Evolutionary conservation across 169 alveolate species (phyloP).

Genomic region (Plasmodium gaboni): DNA sequence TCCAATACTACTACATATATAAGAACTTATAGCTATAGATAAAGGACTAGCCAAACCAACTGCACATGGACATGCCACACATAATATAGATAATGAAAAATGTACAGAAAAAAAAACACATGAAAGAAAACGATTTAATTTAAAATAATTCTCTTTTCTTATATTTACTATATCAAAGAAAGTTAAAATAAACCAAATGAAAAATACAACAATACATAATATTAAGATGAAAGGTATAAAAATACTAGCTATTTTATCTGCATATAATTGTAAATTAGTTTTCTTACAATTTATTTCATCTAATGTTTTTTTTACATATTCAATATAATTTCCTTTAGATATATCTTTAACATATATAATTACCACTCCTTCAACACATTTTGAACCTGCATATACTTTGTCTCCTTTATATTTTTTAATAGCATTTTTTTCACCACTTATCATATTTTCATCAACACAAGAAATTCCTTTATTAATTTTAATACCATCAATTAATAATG

Average conservation of each 20-base stretch:
- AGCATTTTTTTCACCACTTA: slow-evolving; percentile 63
- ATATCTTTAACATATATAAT: slow-evolving; percentile 37
- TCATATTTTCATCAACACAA: slow-evolving; percentile 68
- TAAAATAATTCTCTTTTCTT: slow-evolving; percentile 31
- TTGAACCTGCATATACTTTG: slow-evolving; percentile 75
- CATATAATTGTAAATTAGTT: slow-evolving; percentile 74
- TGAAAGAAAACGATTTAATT: slow-evolving; percentile 37
- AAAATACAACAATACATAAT: slow-evolving; percentile 65
- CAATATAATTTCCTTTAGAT: slow-evolving; percentile 66
- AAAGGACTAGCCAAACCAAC: slow-evolving; percentile 74
- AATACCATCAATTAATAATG: slow-evolving; percentile 68
- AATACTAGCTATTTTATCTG: slow-evolving; percentile 68
- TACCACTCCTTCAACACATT: slow-evolving; percentile 52
- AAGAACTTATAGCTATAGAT: slow-evolving; percentile 69
- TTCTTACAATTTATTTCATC: slow-evolving; percentile 62
- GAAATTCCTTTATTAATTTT: slow-evolving; percentile 59
- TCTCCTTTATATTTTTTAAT: slow-evolving; percentile 71
- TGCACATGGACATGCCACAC: slow-evolving; percentile 78
- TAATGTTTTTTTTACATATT: slow-evolving; percentile 58
- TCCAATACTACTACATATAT: slow-evolving; percentile 68
- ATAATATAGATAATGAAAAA: slow-evolving; percentile 70
- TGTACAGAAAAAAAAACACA: slow-evolving; percentile 66
- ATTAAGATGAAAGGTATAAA: slow-evolving; percentile 49
- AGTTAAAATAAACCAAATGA: slow-evolving; percentile 57
- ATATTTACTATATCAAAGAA: slow-evolving; percentile 62